A percentile compares a stretch with the other conserved stretches of the same genome.
phyloP scores from a whole-genome alignment of 306 rosid genomes.

The Potentilla sterilis region DNA sequence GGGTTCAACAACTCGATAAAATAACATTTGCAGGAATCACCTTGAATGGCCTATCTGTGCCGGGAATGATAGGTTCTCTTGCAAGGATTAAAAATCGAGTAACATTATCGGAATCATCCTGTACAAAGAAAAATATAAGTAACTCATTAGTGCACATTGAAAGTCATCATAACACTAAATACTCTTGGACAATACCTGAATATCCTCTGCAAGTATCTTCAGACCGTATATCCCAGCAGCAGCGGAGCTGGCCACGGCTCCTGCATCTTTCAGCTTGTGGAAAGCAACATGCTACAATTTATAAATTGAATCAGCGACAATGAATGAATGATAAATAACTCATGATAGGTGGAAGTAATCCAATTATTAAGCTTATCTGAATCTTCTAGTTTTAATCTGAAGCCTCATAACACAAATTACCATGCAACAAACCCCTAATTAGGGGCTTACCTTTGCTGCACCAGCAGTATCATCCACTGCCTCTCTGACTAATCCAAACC shows the following conservation, averaged over 20 bases:
- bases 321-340: slow-evolving; percentile 25
- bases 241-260: slow-evolving; percentile 89
- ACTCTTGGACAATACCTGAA: slow-evolving; percentile 58
- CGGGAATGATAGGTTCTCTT: slow-evolving; percentile 93
- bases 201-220: slow-evolving; percentile 75
- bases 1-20: neutral
- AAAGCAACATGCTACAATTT: slow-evolving; percentile 66
- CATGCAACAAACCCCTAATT: slow-evolving; percentile 2
- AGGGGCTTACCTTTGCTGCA: slow-evolving; percentile 76
- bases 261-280: slow-evolving; percentile 66
- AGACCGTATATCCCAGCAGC: slow-evolving; percentile 84
- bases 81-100: slow-evolving; percentile 92
- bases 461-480: slow-evolving; percentile 96
- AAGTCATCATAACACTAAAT: slow-evolving; percentile 13
- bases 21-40: slow-evolving; percentile 27
- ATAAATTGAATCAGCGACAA: slow-evolving; percentile 26
- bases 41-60: slow-evolving; percentile 88
- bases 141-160: slow-evolving; percentile 15
- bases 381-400: neutral
- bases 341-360: neutral
- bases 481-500: slow-evolving; percentile 79
- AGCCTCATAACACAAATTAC: neutral
- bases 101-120: slow-evolving; percentile 90
- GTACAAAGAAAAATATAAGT: slow-evolving; percentile 32
- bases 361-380: neutral